Conservation (phyloP, 441 rosid species). For the Brassica balearica region DNA sequence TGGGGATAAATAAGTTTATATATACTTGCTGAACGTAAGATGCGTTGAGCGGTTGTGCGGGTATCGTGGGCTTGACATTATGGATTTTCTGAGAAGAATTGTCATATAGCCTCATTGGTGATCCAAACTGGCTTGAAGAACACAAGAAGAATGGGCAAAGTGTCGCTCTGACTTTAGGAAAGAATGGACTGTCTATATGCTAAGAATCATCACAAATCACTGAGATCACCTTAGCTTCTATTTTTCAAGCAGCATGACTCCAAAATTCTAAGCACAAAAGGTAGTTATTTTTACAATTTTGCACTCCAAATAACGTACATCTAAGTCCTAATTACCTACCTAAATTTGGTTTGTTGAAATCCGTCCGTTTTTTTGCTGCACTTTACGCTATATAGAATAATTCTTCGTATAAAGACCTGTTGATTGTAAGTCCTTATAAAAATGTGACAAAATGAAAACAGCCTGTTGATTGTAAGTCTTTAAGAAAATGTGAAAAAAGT, state of each 20-base stretch:
- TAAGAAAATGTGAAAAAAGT: too few relatives aligned
- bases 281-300: conserved; percentile 39
- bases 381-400: not conserved
- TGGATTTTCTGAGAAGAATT: conserved; percentile 83
- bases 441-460: too few relatives aligned
- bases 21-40: conserved; percentile 67
- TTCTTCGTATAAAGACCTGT: not conserved
- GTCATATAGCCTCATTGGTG: conserved; percentile 83
- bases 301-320: not conserved
- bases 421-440: too few relatives aligned
- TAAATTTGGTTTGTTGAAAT: not conserved
- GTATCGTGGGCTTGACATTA: conserved; percentile 93
- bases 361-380: not conserved
- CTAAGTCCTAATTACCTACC: conserved; percentile 1
- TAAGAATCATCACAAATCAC: conserved; percentile 63
- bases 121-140: conserved; percentile 91
- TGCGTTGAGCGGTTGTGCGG: conserved; percentile 92
- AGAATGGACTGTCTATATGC: conserved; percentile 90
- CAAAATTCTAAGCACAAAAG: conserved; percentile 88
- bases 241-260: conserved; percentile 90
- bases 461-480: too few relatives aligned
- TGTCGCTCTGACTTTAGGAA: conserved; percentile 92
- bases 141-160: conserved; percentile 53
- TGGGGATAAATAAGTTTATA: too few relatives aligned
- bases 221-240: conserved; percentile 78